Evolutionary conservation across 2,329 filamentous ascomycete genomes (phyloP).

Genomic region (Hirsutella rhossiliensis): DNA sequence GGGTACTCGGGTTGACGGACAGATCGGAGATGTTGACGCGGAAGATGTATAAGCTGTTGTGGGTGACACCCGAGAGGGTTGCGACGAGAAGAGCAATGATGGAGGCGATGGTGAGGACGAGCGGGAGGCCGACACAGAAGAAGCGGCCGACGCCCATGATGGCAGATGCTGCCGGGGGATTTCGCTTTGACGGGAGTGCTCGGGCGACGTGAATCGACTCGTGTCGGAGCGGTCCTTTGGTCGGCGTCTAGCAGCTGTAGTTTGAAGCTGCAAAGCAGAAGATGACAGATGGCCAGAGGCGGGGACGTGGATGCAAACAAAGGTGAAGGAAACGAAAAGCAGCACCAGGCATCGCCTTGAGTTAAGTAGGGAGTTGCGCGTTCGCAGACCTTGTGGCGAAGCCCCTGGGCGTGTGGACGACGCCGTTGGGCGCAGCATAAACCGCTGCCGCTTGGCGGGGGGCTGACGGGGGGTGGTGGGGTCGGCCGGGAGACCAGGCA

Average conservation of each 20-base stretch:
- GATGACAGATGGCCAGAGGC: background rate
- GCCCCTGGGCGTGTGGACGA: background rate
- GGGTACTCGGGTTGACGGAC: conserved; percentile 20
- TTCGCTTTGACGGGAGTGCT: conserved; percentile 3
- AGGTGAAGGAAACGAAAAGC: background rate
- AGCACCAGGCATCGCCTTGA: background rate
- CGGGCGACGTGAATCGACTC: no score
- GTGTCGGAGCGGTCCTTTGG: no score
- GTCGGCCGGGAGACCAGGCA: background rate
- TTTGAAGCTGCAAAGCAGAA: background rate
- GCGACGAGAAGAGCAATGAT: conserved; percentile 56
- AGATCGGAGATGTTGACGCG: conserved; percentile 52
- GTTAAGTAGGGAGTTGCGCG: background rate
- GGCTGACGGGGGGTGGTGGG: background rate
- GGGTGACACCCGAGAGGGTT: conserved; percentile 41
- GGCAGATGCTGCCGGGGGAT: conserved; percentile 8
- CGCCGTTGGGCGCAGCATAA: background rate
- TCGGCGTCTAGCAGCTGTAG: background rate
- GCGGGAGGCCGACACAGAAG: conserved; percentile 78
- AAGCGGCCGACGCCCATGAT: conserved; percentile 59
- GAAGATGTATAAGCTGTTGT: conserved; percentile 46
- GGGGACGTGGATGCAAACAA: background rate
- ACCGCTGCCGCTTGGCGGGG: background rate
- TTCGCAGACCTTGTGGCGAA: background rate
- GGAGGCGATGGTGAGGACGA: conserved; percentile 66